Evolutionary conservation across 2,329 filamentous ascomycete genomes (phyloP).

Genomic region (Neurospora sp.): DNA sequence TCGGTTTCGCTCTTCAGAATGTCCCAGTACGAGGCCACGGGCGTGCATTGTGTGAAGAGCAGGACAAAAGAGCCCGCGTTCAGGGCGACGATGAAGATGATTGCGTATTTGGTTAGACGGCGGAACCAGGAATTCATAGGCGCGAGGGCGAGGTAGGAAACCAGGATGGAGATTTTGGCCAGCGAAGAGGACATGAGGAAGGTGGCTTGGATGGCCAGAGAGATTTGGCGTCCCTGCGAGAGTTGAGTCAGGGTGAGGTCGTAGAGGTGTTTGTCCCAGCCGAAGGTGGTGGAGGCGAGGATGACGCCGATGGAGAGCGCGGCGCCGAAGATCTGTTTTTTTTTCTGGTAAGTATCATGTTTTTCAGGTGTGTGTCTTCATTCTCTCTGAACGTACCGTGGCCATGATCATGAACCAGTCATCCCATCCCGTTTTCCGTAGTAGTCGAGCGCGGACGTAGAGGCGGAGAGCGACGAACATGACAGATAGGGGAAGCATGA

Average conservation of each 20-base stretch:
- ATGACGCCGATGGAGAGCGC: constrained; percentile 25
- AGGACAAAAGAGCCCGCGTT: constrained; percentile 25
- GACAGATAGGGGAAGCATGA: constrained; percentile 25
- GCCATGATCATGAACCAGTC: constrained; percentile 33
- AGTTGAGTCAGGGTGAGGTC: constrained; percentile 22
- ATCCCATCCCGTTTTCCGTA: constrained; percentile 26
- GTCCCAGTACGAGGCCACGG: constrained; percentile 21
- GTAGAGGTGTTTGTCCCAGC: constrained; percentile 30
- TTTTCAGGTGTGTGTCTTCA: too few species aligned
- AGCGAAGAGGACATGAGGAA: constrained; percentile 29
- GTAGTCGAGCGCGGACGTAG: constrained; percentile 26
- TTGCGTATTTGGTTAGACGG: constrained; percentile 20
- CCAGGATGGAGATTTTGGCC: constrained; percentile 30
- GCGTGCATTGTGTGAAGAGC: constrained; percentile 28
- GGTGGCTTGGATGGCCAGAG: constrained; percentile 29
- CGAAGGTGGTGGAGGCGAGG: constrained; percentile 25
- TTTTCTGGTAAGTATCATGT: too few species aligned
- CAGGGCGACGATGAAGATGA: constrained; percentile 20
- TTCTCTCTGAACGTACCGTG: constrained; percentile 19
- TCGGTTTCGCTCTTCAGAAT: constrained; percentile 9
- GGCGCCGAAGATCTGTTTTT: constrained; percentile 22
- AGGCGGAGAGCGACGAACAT: constrained; percentile 26
- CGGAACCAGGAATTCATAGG: constrained; percentile 23
- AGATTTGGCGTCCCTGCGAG: constrained; percentile 25
- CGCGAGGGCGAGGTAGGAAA: constrained; percentile 31